A percentile compares a stretch with the other conserved stretches of the same genome.
Evolutionary conservation across 306 rosid species (phyloP).

Genomic region (Oxytropis ochrocephala): DNA sequence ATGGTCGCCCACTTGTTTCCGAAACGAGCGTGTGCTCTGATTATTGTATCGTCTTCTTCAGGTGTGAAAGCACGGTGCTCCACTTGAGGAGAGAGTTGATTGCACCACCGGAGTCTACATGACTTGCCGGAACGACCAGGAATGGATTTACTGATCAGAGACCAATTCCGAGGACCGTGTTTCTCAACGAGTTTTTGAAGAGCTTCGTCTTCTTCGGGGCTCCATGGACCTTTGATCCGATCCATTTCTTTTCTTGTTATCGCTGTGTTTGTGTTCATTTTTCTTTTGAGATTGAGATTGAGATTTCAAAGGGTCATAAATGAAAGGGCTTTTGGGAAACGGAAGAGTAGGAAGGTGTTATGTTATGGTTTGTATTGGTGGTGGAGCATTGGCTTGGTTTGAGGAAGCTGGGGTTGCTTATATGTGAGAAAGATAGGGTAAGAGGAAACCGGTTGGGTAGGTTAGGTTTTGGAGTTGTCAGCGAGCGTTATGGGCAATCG

Average conservation of each 20-base stretch:
- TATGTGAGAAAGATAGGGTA: slow-evolving; percentile 28
- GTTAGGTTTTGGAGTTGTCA: slow-evolving; percentile 36
- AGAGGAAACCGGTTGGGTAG: slow-evolving; percentile 62
- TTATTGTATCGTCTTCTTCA: slow-evolving; percentile 82
- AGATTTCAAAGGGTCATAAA: background rate
- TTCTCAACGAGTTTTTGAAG: slow-evolving; percentile 69
- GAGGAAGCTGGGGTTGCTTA: slow-evolving; percentile 20
- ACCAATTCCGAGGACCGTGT: slow-evolving; percentile 92
- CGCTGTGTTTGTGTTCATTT: slow-evolving; percentile 17
- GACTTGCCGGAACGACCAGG: slow-evolving; percentile 95
- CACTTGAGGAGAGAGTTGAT: slow-evolving; percentile 93
- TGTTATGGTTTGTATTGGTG: background rate
- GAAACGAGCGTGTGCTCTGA: slow-evolving; percentile 86
- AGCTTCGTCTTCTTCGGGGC: slow-evolving; percentile 90
- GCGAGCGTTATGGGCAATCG: slow-evolving; percentile 30
- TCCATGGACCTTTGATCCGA: slow-evolving; percentile 98
- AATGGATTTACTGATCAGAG: slow-evolving; percentile 75
- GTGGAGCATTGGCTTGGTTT: slow-evolving; percentile 10
- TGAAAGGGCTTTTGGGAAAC: background rate
- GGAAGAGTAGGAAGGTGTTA: background rate
- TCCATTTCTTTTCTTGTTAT: slow-evolving; percentile 54
- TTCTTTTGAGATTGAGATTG: too few species aligned
- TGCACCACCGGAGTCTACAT: slow-evolving; percentile 93
- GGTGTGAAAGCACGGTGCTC: slow-evolving; percentile 86
- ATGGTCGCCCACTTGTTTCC: slow-evolving; percentile 99